Percentiles rank a stretch among this genome's conserved stretches.
Evolutionary conservation across 441 rosid genomes (phyloP).

Genomic region (Melastoma candidum): DNA sequence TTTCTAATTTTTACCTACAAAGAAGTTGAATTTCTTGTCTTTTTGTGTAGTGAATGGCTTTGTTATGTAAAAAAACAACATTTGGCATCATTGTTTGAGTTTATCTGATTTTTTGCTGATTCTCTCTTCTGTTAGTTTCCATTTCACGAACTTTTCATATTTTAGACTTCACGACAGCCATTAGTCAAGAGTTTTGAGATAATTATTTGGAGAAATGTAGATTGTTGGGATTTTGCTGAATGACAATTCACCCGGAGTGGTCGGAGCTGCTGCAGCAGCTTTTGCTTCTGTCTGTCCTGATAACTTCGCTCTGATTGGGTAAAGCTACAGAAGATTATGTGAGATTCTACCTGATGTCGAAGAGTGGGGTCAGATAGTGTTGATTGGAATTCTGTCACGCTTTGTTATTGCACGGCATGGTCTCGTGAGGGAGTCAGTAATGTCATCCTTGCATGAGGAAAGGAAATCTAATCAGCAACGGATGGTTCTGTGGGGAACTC

Average conservation of each 20-base stretch:
- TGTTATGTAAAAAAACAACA: no score
- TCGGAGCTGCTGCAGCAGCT: conserved; percentile 95
- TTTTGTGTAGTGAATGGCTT: no score
- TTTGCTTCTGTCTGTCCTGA: conserved; percentile 80
- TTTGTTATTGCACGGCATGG: conserved; percentile 83
- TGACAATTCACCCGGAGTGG: conserved; percentile 85
- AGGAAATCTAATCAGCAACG: conserved; percentile 29
- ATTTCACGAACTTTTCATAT: no score
- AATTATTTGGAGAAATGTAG: conserved; percentile 35
- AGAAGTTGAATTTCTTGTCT: no score
- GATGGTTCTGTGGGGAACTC: conserved; percentile 30
- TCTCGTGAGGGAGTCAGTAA: conserved; percentile 78
- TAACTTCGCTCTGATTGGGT: conserved; percentile 58
- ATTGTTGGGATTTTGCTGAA: conserved; percentile 63
- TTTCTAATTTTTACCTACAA: no score
- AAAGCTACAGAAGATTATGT: conserved; percentile 65
- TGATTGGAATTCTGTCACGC: conserved; percentile 68
- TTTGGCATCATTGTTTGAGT: no score
- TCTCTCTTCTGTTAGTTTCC: no score
- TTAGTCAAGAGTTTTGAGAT: background rate
- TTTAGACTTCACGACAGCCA: no score
- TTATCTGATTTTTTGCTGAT: no score
- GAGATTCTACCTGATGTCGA: conserved; percentile 95
- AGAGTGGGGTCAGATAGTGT: conserved; percentile 95
- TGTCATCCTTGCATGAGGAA: conserved; percentile 45